A percentile compares a stretch with the other conserved stretches of the same genome.
Evolutionary conservation across 2,329 filamentous ascomycete genomes (phyloP).

Genomic region (Cladophialophora psammophila): DNA sequence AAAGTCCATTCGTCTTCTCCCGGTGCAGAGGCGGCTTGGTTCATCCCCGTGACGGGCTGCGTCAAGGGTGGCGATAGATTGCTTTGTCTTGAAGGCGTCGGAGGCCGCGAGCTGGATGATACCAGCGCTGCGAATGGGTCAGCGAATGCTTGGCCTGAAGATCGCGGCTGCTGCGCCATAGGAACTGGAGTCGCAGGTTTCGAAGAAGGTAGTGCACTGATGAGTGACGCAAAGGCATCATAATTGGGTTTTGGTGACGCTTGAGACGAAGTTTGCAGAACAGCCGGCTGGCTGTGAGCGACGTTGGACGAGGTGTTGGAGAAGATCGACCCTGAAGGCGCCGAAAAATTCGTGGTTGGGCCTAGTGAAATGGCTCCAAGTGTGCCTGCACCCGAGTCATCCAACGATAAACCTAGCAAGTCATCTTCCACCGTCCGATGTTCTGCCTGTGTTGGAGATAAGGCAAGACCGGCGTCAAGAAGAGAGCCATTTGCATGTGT

Average conservation of each 20-base stretch:
- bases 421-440: conserved; percentile 83
- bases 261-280: conserved; percentile 49
- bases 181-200: conserved; percentile 59
- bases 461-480: conserved; percentile 51
- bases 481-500: conserved; percentile 50
- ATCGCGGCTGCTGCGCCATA: conserved; percentile 48
- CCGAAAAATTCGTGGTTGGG: conserved; percentile 64
- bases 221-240: conserved; percentile 64
- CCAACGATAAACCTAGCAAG: conserved; percentile 84
- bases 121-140: conserved; percentile 69
- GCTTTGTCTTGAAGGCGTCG: conserved; percentile 47
- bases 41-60: conserved; percentile 27
- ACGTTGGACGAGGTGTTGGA: conserved; percentile 29
- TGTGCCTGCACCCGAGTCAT: conserved; percentile 72
- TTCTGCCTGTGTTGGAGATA: conserved; percentile 54
- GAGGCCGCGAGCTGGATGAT: conserved; percentile 59
- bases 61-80: conserved; percentile 38
- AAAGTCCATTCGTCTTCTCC: conserved; percentile 93
- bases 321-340: conserved; percentile 33
- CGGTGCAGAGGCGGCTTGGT: conserved; percentile 31
- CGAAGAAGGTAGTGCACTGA: conserved; percentile 56
- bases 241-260: conserved; percentile 59
- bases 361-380: conserved; percentile 85
- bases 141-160: conserved; percentile 50
- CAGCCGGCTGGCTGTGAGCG: conserved; percentile 44